phyloP scores from a whole-genome alignment of 176 grass and related monocot species.

The Carex parvula region DNA sequence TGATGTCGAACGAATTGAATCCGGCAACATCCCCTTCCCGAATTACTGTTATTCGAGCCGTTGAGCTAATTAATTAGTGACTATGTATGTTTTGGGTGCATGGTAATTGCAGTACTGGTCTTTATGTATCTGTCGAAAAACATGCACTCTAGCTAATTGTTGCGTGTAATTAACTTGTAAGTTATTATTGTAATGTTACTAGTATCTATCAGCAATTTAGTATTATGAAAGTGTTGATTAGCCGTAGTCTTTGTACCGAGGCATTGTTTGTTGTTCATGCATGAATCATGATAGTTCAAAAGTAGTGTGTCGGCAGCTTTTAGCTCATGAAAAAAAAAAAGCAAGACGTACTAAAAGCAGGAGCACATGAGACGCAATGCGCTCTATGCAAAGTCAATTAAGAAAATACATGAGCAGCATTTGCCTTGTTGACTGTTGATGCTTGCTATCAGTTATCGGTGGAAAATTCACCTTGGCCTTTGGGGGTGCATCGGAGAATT shows the following conservation, averaged over 20 bases:
- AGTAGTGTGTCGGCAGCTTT: neutral
- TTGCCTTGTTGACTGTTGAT: too few relatives aligned
- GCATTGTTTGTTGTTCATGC: neutral
- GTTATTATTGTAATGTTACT: neutral
- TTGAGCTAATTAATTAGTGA: neutral
- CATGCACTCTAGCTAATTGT: neutral
- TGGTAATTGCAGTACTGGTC: neutral
- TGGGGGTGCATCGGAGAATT: too few relatives aligned
- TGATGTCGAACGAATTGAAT: conserved; percentile 40
- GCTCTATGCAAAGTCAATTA: neutral
- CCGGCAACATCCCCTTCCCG: neutral
- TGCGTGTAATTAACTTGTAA: neutral
- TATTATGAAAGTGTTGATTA: neutral
- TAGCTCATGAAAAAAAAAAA: neutral
- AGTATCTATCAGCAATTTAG: neutral
- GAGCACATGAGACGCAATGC: neutral
- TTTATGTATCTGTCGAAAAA: neutral
- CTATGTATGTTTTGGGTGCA: neutral
- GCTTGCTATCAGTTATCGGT: too few relatives aligned
- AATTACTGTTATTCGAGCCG: neutral
- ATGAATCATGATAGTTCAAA: neutral
- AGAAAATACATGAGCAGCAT: neutral
- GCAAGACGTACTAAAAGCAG: neutral
- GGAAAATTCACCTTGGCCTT: too few relatives aligned
- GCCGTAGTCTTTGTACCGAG: neutral